Conservation (phyloP, 768 basidiomycete species). For the Cyclocybe cylindracea region DNA sequence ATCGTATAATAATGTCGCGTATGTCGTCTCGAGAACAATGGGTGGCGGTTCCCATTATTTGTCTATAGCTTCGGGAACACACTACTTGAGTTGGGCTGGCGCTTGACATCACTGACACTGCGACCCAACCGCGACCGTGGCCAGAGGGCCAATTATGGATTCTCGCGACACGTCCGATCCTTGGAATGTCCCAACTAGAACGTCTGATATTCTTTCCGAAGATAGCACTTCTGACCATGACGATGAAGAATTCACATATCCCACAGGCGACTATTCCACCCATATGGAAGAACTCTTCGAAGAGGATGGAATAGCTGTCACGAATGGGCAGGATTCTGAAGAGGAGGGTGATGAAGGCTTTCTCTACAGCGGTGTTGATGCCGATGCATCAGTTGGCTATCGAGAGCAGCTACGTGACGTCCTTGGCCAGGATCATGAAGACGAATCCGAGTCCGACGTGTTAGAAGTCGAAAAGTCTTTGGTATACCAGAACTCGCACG, state of each 20-base stretch:
- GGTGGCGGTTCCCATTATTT: too few species aligned
- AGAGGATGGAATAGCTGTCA: slow-evolving; percentile 30
- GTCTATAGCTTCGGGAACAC: too few species aligned
- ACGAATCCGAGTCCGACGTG: slow-evolving; percentile 41
- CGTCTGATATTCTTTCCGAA: slow-evolving; percentile 35
- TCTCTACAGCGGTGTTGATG: slow-evolving; percentile 73
- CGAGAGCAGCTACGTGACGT: slow-evolving; percentile 70
- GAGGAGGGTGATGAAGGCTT: slow-evolving; percentile 59
- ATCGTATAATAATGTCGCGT: too few species aligned
- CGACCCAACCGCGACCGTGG: background rate
- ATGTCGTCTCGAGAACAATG: too few species aligned
- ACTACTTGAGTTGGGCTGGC: background rate
- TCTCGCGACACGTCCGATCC: slow-evolving; percentile 8
- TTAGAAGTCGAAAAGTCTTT: slow-evolving; percentile 49
- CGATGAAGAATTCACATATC: slow-evolving; percentile 36
- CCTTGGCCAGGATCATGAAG: slow-evolving; percentile 62
- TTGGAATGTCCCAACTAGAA: slow-evolving; percentile 18
- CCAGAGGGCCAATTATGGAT: slow-evolving; percentile 7
- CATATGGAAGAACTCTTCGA: slow-evolving; percentile 69
- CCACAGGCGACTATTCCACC: slow-evolving; percentile 58
- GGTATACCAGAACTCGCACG: slow-evolving; percentile 33
- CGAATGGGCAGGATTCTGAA: slow-evolving; percentile 9
- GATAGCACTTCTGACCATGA: slow-evolving; percentile 28
- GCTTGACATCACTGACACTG: background rate
- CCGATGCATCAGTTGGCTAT: slow-evolving; percentile 55